These are phyloP conservation scores for Leishmania braziliensis DNA, from an alignment of 208 protist genomes.

Conservation along the genomic window DNA sequence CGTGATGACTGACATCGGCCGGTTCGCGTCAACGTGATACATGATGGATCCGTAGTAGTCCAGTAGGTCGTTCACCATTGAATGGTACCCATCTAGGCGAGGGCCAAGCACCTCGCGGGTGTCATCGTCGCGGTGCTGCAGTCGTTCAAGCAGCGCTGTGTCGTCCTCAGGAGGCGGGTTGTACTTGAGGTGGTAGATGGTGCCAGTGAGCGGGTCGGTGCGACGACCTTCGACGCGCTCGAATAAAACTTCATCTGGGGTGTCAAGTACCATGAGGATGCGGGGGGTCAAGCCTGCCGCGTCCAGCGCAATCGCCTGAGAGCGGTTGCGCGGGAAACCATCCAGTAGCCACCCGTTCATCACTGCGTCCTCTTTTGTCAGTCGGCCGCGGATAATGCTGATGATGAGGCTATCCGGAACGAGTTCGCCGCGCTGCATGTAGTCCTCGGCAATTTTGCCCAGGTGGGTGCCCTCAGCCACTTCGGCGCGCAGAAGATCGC, in stretches of 20 bases:
- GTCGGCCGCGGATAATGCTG: constrained; percentile 63
- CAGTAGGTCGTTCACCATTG: constrained; percentile 53
- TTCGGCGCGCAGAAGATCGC: constrained; percentile 82
- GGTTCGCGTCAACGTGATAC: constrained; percentile 56
- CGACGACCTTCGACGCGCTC: constrained; percentile 88
- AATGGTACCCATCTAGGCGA: constrained; percentile 81
- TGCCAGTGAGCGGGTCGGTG: constrained; percentile 80
- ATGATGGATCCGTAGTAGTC: constrained; percentile 68
- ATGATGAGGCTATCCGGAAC: constrained; percentile 82
- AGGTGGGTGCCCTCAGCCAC: constrained; percentile 53
- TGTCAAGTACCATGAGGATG: constrained; percentile 71
- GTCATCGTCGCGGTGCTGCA: constrained; percentile 89
- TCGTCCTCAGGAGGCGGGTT: constrained; percentile 85
- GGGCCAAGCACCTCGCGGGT: constrained; percentile 58
- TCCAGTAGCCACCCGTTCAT: constrained; percentile 91
- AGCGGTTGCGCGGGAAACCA: constrained; percentile 87
- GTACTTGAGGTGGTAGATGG: constrained; percentile 88
- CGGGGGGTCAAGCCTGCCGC: constrained; percentile 63
- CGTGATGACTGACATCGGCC: constrained; percentile 37
- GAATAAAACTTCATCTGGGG: constrained; percentile 72
- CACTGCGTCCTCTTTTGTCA: constrained; percentile 69
- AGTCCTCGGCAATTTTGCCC: constrained; percentile 63
- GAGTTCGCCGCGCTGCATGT: constrained; percentile 68
- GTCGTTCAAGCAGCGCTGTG: constrained; percentile 65
- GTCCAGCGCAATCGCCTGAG: constrained; percentile 82